Base-by-base conservation (phyloP, 768 basidiomycete species). In the Tulasnella sp. region DNA sequence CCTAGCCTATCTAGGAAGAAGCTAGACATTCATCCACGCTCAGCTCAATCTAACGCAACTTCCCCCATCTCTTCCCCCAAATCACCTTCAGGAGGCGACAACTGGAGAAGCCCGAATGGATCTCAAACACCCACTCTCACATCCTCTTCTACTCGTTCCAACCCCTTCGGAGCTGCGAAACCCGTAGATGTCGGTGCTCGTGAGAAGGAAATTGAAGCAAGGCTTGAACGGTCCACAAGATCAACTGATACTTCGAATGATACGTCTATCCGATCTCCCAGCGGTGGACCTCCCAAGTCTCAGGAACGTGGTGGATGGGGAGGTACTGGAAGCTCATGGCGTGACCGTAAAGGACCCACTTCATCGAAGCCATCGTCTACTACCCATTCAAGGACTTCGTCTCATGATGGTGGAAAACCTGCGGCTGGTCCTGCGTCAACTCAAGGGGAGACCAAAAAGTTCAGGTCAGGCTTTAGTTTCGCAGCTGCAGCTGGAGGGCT, bases 151-250 rank as follows among this genome's bases (percentile, higher is more conserved):
- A 61, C 81, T 53, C 65, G 62, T 55, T 56, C 69, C 4, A 90
- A 74, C 63, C 92, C 92, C 5, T 98, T 98, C 61, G 95, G 93
- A 43, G 72, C 74, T 48, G 93, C 93, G 31, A 81, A 69, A 59
- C 90, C 93, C 10, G 83, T 96, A 19, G 91, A 98, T 63, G 79
- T 83, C 15, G 70, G 81, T 29, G 69, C 73, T 0, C 76, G 77
- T 47, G 91, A 96, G 60, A 80, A 77, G 49, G 81, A 78, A 62
- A 77, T 89, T 7, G 66, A 76, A 27, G 77, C 84, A 40, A 78
- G 80, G 27, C 63, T 88, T 33, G 81, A 83, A 24, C 73, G 77
- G 27, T 72, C 24, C 13, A 22, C 13, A 22, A 46, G 31, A 22
- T 29, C 32, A 10, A 46, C 31, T 12, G 45, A 46, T 20, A 28